Percentiles rank a stretch among this genome's conserved stretches.
Conservation (phyloP, 768 basidiomycete species). For the Cubamyces lactineus region DNA sequence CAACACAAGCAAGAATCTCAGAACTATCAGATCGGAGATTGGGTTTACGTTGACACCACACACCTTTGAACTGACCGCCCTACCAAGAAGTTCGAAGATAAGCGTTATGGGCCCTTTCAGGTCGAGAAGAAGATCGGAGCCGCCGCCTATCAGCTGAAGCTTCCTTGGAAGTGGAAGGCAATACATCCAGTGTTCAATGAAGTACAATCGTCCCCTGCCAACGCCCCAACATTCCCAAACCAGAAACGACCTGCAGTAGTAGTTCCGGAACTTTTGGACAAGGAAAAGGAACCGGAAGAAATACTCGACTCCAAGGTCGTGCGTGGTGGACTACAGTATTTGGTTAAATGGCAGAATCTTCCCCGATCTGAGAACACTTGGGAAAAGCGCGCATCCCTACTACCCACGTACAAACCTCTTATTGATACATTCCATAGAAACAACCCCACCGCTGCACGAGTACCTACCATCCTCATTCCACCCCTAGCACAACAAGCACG, state of each 20-base stretch:
- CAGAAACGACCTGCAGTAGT: slow-evolving; percentile 19
- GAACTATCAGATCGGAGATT: slow-evolving; percentile 27
- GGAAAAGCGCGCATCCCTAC: slow-evolving; percentile 17
- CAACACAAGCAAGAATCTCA: background rate
- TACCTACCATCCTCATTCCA: slow-evolving; percentile 10
- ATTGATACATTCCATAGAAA: slow-evolving; percentile 16
- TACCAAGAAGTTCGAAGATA: slow-evolving; percentile 31
- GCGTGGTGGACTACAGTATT: slow-evolving; percentile 27
- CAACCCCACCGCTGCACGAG: slow-evolving; percentile 16
- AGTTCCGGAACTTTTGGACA: slow-evolving; percentile 19
- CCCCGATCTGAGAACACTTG: slow-evolving; percentile 24
- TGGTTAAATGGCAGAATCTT: slow-evolving; percentile 34
- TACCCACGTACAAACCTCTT: background rate
- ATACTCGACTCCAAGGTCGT: slow-evolving; percentile 25
- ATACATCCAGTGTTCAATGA: slow-evolving; percentile 35
- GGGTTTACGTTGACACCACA: slow-evolving; percentile 33
- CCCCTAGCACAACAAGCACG: background rate
- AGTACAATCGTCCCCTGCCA: slow-evolving; percentile 20
- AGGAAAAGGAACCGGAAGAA: slow-evolving; percentile 24
- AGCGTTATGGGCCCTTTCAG: slow-evolving; percentile 32
- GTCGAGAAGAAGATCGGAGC: slow-evolving; percentile 30
- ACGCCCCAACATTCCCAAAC: slow-evolving; percentile 13
- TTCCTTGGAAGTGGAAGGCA: slow-evolving; percentile 31
- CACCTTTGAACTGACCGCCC: slow-evolving; percentile 33
- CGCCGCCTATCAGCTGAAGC: slow-evolving; percentile 28